These are phyloP conservation scores for Spiraea crenata DNA, from an alignment of 331 rosid species.

Conservation along the genomic window DNA sequence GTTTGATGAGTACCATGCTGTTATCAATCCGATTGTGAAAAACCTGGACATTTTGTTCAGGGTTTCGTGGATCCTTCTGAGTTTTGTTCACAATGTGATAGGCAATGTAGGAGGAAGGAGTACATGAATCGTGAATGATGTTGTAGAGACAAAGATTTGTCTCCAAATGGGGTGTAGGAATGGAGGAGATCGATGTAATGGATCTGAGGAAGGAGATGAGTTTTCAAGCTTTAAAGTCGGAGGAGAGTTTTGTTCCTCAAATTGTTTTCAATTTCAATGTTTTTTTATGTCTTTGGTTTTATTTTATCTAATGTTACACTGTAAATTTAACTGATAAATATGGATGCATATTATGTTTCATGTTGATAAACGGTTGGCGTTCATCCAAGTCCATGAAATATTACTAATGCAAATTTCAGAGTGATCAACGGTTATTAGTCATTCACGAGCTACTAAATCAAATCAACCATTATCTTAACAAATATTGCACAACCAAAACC, in stretches of 20 bases:
- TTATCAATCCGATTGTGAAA: constrained; percentile 34
- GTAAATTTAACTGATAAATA: background rate
- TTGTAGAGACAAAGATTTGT: background rate
- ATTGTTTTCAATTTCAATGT: background rate
- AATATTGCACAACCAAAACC: no score
- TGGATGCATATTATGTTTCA: background rate
- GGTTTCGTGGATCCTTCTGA: background rate
- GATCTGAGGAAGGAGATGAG: constrained; percentile 6
- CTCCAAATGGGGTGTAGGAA: background rate
- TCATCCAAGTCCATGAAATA: background rate
- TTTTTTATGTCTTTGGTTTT: background rate
- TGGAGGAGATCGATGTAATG: background rate
- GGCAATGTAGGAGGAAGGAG: background rate
- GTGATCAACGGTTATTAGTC: background rate
- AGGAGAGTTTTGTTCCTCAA: background rate
- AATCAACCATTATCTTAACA: no score
- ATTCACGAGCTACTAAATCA: no score
- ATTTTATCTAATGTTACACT: background rate
- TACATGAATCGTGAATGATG: background rate
- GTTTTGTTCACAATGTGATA: background rate
- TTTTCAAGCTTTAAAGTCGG: constrained; percentile 19
- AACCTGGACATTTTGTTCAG: constrained; percentile 8
- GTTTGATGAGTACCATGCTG: constrained; percentile 43
- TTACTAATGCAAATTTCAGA: no score
- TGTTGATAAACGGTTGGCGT: background rate